Base-by-base conservation (phyloP, 371 early-diverging fungal genomes). In the Mucor velutinosus region DNA sequence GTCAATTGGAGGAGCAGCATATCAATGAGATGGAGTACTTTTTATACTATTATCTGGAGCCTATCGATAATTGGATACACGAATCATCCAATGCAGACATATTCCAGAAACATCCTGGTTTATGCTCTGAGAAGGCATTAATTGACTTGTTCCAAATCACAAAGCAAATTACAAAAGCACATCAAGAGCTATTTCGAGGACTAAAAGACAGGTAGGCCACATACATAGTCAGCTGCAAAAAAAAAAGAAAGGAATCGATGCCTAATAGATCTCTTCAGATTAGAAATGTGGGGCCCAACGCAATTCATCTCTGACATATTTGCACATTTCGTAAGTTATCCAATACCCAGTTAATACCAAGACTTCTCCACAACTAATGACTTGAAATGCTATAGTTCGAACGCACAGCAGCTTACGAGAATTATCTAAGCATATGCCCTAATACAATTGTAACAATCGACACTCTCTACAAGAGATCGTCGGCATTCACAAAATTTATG, bases 261-360 rank as follows among this genome's bases (percentile, higher is more conserved):
- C 14, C 14, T 3, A 45, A 15, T n/a, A 4, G 3, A 3, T 15
- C 7, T 58, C 21, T 45, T 19, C 39, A 77, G 77, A 53, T 58
- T 74, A 1, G 58, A 68, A 12, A 77, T 77, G 43, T 77, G 77
- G 77, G 77, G 77, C 7, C 75, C 77, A 19, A 74, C 77, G 4
- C 77, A 77, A 43, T 67, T 77, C 27, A 51, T 77, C 30, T 71
- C 72, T 7, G 75, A 77, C 62, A 59, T 77, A 27, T 72, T 77
- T 62, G 51, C 61, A 30, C 41, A 49, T 49, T 68, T 75, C 32
- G 78, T 75, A 72, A 60, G 72, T 19, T 25, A 25, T 37, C 11
- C 37, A 23, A 4, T 14, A 19, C 47, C 10, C 47, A 17, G 3
- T 12, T 21, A 25, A 4, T 8, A 23, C 19, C 21, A 7, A 45